These are phyloP conservation scores for Pelargonium australe DNA, from an alignment of 441 rosid genomes.

Conservation along the genomic window DNA sequence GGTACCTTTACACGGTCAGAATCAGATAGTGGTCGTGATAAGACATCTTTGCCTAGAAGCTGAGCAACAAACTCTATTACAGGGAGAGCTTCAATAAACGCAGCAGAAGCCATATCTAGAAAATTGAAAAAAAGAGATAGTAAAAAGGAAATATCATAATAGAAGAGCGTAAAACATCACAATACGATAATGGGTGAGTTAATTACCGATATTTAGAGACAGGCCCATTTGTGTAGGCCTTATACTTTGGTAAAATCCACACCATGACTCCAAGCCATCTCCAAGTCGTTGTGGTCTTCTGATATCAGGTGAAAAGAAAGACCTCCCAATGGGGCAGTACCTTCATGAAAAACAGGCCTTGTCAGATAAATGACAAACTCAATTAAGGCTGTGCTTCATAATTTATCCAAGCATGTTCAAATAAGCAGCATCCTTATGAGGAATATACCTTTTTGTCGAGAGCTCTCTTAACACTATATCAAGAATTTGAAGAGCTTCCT, in stretches of 20 bases:
- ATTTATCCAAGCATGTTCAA: conserved; percentile 3
- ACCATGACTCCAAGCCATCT: conserved; percentile 97
- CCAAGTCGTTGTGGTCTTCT: conserved; percentile 74
- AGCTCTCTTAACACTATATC: conserved; percentile 84
- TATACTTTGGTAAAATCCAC: conserved; percentile 93
- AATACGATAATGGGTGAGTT: background rate
- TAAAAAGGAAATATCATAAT: background rate
- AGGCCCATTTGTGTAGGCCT: conserved; percentile 99
- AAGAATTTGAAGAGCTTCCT: conserved; percentile 82
- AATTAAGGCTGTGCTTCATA: background rate
- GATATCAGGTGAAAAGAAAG: conserved; percentile 82
- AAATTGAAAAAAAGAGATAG: background rate
- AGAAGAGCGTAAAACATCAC: background rate
- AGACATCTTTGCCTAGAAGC: conserved; percentile 74
- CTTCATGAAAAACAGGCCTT: conserved; percentile 27
- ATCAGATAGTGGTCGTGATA: conserved; percentile 76
- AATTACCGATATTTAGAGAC: conserved; percentile 79
- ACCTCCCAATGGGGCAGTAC: conserved; percentile 78
- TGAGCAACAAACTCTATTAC: conserved; percentile 88
- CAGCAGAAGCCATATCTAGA: conserved; percentile 93
- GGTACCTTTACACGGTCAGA: conserved; percentile 88
- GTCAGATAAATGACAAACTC: conserved; percentile 9
- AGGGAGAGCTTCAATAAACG: conserved; percentile 94
- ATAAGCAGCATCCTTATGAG: background rate
- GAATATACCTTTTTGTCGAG: conserved; percentile 56